Evolutionary conservation across 306 rosid genomes (phyloP).

Genomic region (Oxytropis ochrocephala): DNA sequence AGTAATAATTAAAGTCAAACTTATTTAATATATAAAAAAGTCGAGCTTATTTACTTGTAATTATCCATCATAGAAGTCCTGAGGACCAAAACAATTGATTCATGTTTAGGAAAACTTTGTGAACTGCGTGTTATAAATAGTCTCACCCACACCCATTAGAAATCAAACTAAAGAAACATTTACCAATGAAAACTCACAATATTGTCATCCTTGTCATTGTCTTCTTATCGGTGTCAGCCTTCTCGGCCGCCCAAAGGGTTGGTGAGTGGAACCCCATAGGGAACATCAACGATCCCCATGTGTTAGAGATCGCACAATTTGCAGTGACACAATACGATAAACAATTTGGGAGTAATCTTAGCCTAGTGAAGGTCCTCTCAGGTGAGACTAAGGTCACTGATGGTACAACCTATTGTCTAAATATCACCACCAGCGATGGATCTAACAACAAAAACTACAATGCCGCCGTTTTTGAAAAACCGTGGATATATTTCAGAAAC

Average conservation of each 20-base stretch:
- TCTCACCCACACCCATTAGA: background rate
- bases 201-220: conserved; percentile 9
- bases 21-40: no score
- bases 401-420: conserved; percentile 29
- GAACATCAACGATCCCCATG: conserved; percentile 32
- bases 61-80: no score
- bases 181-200: conserved; percentile 15
- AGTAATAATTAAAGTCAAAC: no score
- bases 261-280: conserved; percentile 43
- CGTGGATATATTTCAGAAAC: conserved; percentile 17
- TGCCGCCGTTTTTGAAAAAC: conserved; percentile 24
- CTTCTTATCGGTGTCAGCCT: background rate
- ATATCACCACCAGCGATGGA: no score
- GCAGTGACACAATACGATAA: conserved; percentile 47
- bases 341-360: conserved; percentile 9
- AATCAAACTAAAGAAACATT: background rate
- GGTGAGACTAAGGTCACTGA: conserved; percentile 45
- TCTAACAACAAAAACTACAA: background rate
- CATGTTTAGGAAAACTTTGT: no score
- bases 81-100: no score
- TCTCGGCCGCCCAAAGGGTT: background rate
- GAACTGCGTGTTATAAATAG: background rate
- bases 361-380: conserved; percentile 19
- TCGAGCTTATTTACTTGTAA: no score
- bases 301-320: conserved; percentile 45